phyloP scores from a whole-genome alignment of 495 filamentous ascomycete species.

The Tuber indicum region DNA sequence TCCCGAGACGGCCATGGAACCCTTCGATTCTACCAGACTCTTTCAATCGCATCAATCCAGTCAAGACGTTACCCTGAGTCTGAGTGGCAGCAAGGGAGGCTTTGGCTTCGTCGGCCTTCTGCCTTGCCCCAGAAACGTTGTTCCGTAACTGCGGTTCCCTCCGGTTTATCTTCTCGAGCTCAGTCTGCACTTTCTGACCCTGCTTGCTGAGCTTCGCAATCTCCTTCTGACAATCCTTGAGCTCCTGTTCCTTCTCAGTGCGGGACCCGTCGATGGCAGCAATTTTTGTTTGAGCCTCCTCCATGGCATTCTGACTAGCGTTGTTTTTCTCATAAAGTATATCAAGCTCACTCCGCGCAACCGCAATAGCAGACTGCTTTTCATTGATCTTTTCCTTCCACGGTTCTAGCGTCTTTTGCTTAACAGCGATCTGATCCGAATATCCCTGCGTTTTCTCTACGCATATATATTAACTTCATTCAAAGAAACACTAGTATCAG shows the following conservation, averaged over 20 bases:
- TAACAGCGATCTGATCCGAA: constrained; percentile 81
- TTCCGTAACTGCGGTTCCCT: constrained; percentile 74
- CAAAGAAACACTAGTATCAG: neutral
- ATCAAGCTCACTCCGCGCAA: constrained; percentile 87
- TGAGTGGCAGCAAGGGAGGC: constrained; percentile 81
- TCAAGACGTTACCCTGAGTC: constrained; percentile 85
- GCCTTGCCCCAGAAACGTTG: constrained; percentile 76
- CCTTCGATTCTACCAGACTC: constrained; percentile 94
- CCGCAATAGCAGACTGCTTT: constrained; percentile 86
- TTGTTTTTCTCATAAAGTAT: constrained; percentile 84
- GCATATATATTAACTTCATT: neutral
- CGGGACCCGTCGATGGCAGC: constrained; percentile 62
- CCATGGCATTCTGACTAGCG: constrained; percentile 70
- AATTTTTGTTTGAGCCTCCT: constrained; percentile 79
- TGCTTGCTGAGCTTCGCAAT: constrained; percentile 68
- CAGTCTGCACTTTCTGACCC: constrained; percentile 58
- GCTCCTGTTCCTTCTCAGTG: constrained; percentile 61
- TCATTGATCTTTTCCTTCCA: constrained; percentile 96
- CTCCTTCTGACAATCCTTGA: constrained; percentile 67
- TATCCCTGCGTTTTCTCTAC: constrained; percentile 75
- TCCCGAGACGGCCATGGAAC: constrained; percentile 91
- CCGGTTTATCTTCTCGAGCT: constrained; percentile 62
- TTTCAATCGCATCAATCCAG: constrained; percentile 84
- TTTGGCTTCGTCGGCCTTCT: constrained; percentile 91
- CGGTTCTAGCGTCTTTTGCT: constrained; percentile 90